phyloP scores from a whole-genome alignment of 106 monocot genomes.

The Allium fistulosum region DNA sequence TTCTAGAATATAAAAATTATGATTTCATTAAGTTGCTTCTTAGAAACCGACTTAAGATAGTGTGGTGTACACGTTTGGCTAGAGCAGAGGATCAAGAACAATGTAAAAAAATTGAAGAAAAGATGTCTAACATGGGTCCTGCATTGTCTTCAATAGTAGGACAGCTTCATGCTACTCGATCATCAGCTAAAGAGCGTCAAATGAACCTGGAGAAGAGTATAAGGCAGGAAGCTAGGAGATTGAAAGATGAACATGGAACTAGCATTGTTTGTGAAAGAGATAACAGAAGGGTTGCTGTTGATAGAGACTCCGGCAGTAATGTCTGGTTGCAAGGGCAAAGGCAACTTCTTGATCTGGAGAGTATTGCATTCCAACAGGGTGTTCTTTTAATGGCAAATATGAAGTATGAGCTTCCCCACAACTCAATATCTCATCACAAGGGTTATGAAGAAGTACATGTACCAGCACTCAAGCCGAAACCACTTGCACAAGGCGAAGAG shows the following conservation, averaged over 20 bases:
- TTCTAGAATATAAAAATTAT: slow-evolving; percentile 93
- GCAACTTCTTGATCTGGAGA: slow-evolving; percentile 87
- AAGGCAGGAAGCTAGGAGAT: slow-evolving; percentile 82
- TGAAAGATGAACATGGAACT: slow-evolving; percentile 56
- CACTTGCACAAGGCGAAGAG: slow-evolving; percentile 62
- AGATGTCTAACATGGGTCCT: slow-evolving; percentile 58
- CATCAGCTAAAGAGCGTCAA: slow-evolving; percentile 93
- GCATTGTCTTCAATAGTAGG: slow-evolving; percentile 64
- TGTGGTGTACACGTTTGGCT: slow-evolving; percentile 93
- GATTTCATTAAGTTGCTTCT: slow-evolving; percentile 88
- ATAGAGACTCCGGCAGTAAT: slow-evolving; percentile 65
- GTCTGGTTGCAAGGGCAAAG: slow-evolving; percentile 87
- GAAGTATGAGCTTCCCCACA: slow-evolving; percentile 77
- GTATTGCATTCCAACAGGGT: slow-evolving; percentile 77
- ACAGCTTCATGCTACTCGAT: slow-evolving; percentile 93
- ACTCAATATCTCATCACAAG: slow-evolving; percentile 77
- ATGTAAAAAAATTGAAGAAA: slow-evolving; percentile 88
- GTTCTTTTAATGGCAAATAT: slow-evolving; percentile 90
- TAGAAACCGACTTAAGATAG: slow-evolving; percentile 83
- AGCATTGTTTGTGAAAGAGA: slow-evolving; percentile 39
- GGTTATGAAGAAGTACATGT: slow-evolving; percentile 94
- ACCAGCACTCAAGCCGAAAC: slow-evolving; percentile 65
- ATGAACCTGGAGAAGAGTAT: slow-evolving; percentile 95
- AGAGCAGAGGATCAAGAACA: slow-evolving; percentile 93
- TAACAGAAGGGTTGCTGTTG: slow-evolving; percentile 24